Conservation (phyloP, 2,329 filamentous ascomycete genomes). For the Scytalidium lignicola region DNA sequence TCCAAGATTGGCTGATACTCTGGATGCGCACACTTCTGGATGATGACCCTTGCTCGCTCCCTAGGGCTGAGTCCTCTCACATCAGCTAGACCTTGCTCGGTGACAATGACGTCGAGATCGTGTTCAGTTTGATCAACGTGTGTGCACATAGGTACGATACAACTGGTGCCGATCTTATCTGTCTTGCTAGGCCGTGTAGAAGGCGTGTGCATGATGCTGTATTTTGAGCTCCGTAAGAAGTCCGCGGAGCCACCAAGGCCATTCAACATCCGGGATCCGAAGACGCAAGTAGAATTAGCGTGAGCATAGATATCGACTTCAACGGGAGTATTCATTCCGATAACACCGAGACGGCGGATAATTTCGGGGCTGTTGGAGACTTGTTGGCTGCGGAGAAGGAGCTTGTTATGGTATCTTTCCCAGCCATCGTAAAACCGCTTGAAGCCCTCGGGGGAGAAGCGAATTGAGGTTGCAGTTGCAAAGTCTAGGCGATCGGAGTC, state of each 20-base stretch:
- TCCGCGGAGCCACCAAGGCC: constrained; percentile 78
- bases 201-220: constrained; percentile 92
- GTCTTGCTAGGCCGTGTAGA: constrained; percentile 74
- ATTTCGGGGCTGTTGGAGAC: constrained; percentile 89
- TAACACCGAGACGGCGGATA: constrained; percentile 79
- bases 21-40: constrained; percentile 80
- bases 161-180: constrained; percentile 75
- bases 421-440: constrained; percentile 85
- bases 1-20: constrained; percentile 76
- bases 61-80: constrained; percentile 75
- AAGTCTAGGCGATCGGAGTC: constrained; percentile 85
- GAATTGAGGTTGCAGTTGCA: constrained; percentile 82
- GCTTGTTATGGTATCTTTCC: constrained; percentile 73
- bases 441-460: constrained; percentile 88
- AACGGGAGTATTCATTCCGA: constrained; percentile 93
- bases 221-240: constrained; percentile 73
- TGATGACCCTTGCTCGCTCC: constrained; percentile 79
- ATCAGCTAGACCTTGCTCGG: constrained; percentile 70
- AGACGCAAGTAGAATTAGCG: constrained; percentile 85
- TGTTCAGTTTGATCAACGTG: constrained; percentile 92
- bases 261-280: constrained; percentile 84
- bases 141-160: constrained; percentile 91
- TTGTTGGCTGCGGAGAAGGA: constrained; percentile 81
- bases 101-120: constrained; percentile 85
- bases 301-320: constrained; percentile 95